Conservation (phyloP, 257 asterid species). For the Cinchona pubescens region DNA sequence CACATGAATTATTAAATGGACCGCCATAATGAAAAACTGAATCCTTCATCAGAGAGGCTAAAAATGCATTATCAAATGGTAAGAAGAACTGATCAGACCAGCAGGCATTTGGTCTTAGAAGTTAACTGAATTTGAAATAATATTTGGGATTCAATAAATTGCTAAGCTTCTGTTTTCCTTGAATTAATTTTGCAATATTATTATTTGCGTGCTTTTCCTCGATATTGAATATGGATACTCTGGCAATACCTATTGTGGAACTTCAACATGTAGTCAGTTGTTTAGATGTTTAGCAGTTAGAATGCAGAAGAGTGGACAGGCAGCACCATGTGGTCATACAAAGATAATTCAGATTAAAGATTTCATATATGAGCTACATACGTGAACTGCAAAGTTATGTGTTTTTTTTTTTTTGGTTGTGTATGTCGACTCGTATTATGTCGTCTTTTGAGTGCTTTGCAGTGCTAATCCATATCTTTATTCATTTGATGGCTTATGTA, state of each 20-base stretch:
- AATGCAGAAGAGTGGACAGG: not conserved
- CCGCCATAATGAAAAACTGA: not conserved
- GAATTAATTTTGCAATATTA: not conserved
- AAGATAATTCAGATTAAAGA: not conserved
- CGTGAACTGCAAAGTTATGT: not conserved
- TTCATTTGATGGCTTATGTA: not conserved
- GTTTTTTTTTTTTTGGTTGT: not conserved
- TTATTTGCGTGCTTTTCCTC: not conserved
- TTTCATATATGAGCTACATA: not conserved
- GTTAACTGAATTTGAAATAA: not conserved
- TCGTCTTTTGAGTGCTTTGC: not conserved
- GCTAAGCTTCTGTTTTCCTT: not conserved
- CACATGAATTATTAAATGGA: not conserved
- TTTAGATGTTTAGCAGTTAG: not conserved
- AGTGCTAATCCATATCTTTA: not conserved
- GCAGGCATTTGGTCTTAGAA: not conserved
- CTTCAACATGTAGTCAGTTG: not conserved
- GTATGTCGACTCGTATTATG: not conserved
- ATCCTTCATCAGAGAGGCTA: not conserved
- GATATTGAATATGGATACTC: not conserved
- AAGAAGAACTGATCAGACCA: not conserved
- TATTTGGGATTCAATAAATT: not conserved
- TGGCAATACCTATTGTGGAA: not conserved
- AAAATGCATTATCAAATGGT: not conserved
- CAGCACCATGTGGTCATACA: not conserved